Base-by-base conservation (phyloP, 164 flowering plant genomes). In the Stephania japonica region DNA sequence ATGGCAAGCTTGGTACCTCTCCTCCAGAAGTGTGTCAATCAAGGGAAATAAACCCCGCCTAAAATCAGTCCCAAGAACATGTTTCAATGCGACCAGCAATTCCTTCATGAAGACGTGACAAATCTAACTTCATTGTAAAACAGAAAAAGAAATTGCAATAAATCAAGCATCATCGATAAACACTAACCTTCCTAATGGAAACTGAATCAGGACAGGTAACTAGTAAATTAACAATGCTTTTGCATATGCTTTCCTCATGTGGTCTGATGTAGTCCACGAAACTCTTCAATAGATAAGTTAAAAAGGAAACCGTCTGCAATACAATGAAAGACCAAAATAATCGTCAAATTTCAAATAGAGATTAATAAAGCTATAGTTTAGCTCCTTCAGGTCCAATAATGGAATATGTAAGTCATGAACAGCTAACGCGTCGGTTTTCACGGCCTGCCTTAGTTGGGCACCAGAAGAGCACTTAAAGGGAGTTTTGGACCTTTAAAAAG, bases 221-320 rank as follows among this genome's bases (percentile, higher is more conserved):
- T 68, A 96, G 95, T 83, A 96, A 80, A 84, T 90, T 96, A 23
- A 96, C 98, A 80, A 96, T 93, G 84, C 99, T 96, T 86, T 87
- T 96, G 70, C 97, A 96, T 73, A 96, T 96, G 82, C 91, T 93
- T 86, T 93, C 99, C 81, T 96, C 99, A 85, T 96, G 98, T 3
- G 92, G 97, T 84, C 88, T 85, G 67, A 96, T 96, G 79, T 89
- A 92, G 62, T 96, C 98, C 42, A 93, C 91, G 77, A 85, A 91
- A 80, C 99, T 89, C 87, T 86, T 96, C 89, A 96, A 78, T 78
- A 96, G 85, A 79, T 96, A 96, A 21, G 99, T 96, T 71, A 96
- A 80, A 84, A 96, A 96, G 47, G 99, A 96, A 71, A 96, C 95
- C 7, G 99, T 96, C 98, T 95, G 98, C 86, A 84, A 59, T 68